These are phyloP conservation scores for Phyllosticta citribraziliensis DNA, from an alignment of 2,329 filamentous ascomycete species.

Conservation along the genomic window DNA sequence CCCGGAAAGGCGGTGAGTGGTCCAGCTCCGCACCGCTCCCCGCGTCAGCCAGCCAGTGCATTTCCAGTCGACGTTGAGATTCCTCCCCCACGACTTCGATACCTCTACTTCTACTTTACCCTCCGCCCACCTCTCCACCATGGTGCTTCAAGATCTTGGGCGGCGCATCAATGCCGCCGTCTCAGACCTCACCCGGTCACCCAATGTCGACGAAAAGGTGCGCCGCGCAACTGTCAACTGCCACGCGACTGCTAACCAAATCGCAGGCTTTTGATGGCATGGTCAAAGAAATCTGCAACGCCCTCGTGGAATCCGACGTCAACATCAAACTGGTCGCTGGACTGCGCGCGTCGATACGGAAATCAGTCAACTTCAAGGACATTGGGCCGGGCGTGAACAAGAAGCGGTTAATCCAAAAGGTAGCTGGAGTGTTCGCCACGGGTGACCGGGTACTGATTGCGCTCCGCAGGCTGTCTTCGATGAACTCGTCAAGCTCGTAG, in stretches of 20 bases:
- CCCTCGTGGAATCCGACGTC: slow-evolving; percentile 92
- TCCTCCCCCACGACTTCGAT: background rate
- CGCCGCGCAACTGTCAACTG: slow-evolving; percentile 10
- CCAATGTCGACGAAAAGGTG: slow-evolving; percentile 93
- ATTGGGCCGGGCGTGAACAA: slow-evolving; percentile 89
- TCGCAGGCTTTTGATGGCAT: slow-evolving; percentile 84
- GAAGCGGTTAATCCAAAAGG: slow-evolving; percentile 93
- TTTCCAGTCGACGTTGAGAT: slow-evolving; percentile 7
- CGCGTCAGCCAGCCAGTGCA: background rate
- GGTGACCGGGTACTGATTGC: background rate
- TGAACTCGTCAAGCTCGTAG: slow-evolving; percentile 88
- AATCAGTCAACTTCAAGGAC: slow-evolving; percentile 88
- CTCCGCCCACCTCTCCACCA: slow-evolving; percentile 29
- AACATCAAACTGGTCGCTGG: slow-evolving; percentile 88
- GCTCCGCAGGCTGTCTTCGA: slow-evolving; percentile 66
- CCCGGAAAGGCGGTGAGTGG: background rate
- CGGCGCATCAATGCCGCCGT: slow-evolving; percentile 97
- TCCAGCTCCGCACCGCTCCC: slow-evolving; percentile 2
- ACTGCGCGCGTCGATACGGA: slow-evolving; percentile 86
- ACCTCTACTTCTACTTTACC: background rate
- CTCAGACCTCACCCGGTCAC: slow-evolving; percentile 81
- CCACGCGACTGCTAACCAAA: slow-evolving; percentile 23
- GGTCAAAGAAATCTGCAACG: slow-evolving; percentile 96
- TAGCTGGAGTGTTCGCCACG: background rate
- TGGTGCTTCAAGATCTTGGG: slow-evolving; percentile 98